phyloP scores from a whole-genome alignment of 257 asterid species.

The Solanum pinnatisectum region DNA sequence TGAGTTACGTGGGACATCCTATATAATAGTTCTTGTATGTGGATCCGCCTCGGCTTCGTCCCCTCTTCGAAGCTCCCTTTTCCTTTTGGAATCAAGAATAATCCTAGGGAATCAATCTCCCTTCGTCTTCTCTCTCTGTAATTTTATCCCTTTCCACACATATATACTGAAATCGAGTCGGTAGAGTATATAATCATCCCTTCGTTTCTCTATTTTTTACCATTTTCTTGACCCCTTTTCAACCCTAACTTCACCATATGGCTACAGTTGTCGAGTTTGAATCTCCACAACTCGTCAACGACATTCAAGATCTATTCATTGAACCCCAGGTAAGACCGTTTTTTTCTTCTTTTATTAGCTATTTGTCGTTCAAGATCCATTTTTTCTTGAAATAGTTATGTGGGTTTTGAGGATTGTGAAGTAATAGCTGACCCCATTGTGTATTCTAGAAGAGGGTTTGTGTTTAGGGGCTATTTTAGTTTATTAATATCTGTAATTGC shows the following conservation, averaged over 20 bases:
- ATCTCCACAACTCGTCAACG: slow-evolving; percentile 26
- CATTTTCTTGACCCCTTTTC: not conserved
- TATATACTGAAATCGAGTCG: not conserved
- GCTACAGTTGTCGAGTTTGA: slow-evolving; percentile 31
- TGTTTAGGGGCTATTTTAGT: not conserved
- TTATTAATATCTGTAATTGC: not conserved
- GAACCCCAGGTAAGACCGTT: slow-evolving; percentile 28
- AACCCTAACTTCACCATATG: slow-evolving; percentile 16
- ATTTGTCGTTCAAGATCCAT: not conserved
- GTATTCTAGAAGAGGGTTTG: not conserved
- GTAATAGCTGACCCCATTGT: not conserved
- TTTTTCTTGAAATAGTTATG: not conserved
- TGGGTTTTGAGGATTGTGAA: not conserved
- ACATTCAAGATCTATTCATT: slow-evolving; percentile 28
- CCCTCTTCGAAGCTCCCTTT: not conserved
- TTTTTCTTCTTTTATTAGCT: not conserved
- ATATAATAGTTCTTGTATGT: not conserved
- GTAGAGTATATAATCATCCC: not conserved
- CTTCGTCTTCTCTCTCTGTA: not conserved
- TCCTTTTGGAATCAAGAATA: not conserved
- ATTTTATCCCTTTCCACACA: not conserved
- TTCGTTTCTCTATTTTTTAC: not conserved
- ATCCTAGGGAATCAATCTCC: not conserved
- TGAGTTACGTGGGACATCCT: not conserved
- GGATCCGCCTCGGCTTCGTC: not conserved